Base-by-base conservation (phyloP, 805 yeast genomes). In the Saturnispora hagleri region DNA sequence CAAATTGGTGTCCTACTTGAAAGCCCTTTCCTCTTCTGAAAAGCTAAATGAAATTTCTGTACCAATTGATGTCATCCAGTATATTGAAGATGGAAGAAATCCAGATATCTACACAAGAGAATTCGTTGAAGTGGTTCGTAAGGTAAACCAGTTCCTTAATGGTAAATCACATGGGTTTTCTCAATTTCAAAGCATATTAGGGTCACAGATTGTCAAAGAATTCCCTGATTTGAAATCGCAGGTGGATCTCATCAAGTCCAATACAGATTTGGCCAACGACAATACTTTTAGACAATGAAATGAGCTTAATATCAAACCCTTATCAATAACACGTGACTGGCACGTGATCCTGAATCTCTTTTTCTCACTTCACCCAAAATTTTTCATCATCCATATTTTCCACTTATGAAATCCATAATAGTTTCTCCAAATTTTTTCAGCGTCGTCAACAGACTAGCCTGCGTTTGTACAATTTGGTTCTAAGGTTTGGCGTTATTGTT, bases 81-180 rank as follows among this genome's bases (percentile, higher is more conserved):
- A 93, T 62, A 88, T 93, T 38, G 98, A 93, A 63, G 95, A 89
- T 62, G 99, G 99, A 2, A 74, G 99, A 58, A 93, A 93, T 63
- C 98, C 99, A 0, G 98, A 93, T 63, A 89, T 93, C 40, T 93
- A 93, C 67, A 89, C 98, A 0, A 77, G 99, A 64, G 99, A 93
- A 69, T 93, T 93, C 69, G 88, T 91, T 15, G 99, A 93, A 64
- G 87, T 91, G 35, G 85, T 93, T n/a, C 82, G 89, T 40, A 83
- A 88, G 59, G 82, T 89, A 44, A 93, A 93, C 62, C 97, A 95
- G 61, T 81, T 84, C 57, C 73, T 93, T 51, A 79, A 89, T 61
- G 98, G 97, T 4, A 88, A 88, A 65, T 80, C 87, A 77, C 61
- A 70, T 43, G 96, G 89, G 3, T 62, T 63, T 33, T 57, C 53